Base-by-base conservation (phyloP, 163 green algal genomes). In the Scenedesmus sp. region DNA sequence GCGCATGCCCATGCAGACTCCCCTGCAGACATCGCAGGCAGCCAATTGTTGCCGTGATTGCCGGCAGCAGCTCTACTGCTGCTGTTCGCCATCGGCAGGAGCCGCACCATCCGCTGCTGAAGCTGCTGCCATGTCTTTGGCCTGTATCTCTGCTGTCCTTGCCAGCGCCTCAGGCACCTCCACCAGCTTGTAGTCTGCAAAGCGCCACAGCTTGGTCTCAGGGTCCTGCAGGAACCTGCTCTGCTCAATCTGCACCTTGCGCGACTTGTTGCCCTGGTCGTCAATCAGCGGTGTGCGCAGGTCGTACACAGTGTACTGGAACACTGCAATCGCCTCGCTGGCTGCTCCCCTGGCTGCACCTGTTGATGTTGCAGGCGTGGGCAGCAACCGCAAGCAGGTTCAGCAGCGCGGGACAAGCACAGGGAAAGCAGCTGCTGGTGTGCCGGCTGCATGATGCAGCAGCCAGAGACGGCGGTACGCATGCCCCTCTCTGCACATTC, bases 161-260 rank as follows among this genome's bases (percentile, higher is more conserved):
- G 87, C 87, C 51, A 92, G 42, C 9, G 81, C 81, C 68, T 92
- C 89, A 35, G 89, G 89, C 51, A 92, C 89, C 46, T 86, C 82
- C 22, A 81, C 82, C 72, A 92, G 37, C 70, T 92, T 61, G 46
- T 81, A 90, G 22, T 92, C 89, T 3, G 70, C 70, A 81, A 92
- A 90, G 30, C 35, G 82, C 89, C 89, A 92, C 40, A 85, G 22
- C 44, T 51, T 37, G 20, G 30, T 68, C 13, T 92, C 81, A 30
- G 59, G 83, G 26, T 73, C 81, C 13, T 65, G 81, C n/a, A 90
- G 6, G 68, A 92, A 92, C 22, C 51, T 53, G 89, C 83, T 86
- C 51, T 87, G 68, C 82, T 90, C 89, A 16, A 92, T 92, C 81
- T 89, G 81, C 65, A 92, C 81, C 49, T 89, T 81, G 37, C 89